Percentiles rank a stretch among this genome's conserved stretches.
phyloP scores from a whole-genome alignment of 495 filamentous ascomycete genomes.

The Penicillium pulvis region DNA sequence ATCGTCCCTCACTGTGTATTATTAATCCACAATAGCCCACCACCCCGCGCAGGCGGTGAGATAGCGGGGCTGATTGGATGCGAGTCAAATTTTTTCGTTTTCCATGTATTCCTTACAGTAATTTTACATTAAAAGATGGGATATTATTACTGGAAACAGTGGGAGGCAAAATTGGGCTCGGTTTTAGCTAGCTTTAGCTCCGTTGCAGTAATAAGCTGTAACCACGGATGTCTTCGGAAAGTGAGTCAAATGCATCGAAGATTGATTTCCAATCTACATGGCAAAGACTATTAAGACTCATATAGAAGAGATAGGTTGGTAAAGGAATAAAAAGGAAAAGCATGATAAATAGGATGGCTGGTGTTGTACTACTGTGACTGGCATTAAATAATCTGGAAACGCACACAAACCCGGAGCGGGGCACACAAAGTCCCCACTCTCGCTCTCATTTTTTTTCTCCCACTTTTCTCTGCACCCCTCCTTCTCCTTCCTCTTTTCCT shows the following conservation, averaged over 20 bases:
- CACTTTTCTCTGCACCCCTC: constrained; percentile 33
- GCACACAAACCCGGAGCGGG: constrained; percentile 31
- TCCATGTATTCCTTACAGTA: not conserved
- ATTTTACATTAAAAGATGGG: not conserved
- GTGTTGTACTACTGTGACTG: not conserved
- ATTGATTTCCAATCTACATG: not conserved
- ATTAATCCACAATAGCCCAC: constrained; percentile 12
- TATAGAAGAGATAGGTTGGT: not conserved
- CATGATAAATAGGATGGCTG: not conserved
- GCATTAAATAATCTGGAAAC: constrained; percentile 11
- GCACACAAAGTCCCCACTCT: constrained; percentile 37
- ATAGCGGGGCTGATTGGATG: constrained; percentile 9
- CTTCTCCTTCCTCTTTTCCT: constrained; percentile 29
- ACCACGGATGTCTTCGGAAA: constrained; percentile 10
- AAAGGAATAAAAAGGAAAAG: not conserved
- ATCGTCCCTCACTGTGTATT: constrained; percentile 5
- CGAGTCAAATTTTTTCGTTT: not conserved
- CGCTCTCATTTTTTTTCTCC: constrained; percentile 39
- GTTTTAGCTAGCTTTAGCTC: not conserved
- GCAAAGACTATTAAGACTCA: not conserved
- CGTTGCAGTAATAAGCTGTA: not conserved
- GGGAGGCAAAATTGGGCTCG: not conserved
- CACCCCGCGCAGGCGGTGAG: constrained; percentile 16
- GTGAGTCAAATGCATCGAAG: not conserved
- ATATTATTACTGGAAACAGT: not conserved